phyloP scores from a whole-genome alignment of 2,329 filamentous ascomycete species.

The Diaporthe vexans region DNA sequence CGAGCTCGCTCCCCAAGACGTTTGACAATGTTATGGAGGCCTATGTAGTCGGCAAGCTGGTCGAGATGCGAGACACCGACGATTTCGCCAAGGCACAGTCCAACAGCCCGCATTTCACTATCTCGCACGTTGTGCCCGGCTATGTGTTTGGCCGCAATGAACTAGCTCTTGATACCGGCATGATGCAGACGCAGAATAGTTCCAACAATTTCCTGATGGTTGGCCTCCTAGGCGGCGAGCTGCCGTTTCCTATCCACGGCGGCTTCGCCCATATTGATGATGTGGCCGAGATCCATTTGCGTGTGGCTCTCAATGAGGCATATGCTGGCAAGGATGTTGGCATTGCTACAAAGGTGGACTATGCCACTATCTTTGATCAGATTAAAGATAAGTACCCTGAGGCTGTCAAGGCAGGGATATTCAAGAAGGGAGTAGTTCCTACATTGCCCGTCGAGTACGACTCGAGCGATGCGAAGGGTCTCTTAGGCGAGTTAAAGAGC shows the following conservation, averaged over 20 bases:
- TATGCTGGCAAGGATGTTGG: conserved; percentile 43
- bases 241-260: conserved; percentile 40
- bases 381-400: conserved; percentile 46
- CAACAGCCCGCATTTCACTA: conserved; percentile 45
- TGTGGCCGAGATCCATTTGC: conserved; percentile 45
- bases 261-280: conserved; percentile 46
- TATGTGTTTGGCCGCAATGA: conserved; percentile 49
- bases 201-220: conserved; percentile 48
- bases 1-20: conserved; percentile 40
- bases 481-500: conserved; percentile 29
- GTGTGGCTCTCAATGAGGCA: conserved; percentile 43
- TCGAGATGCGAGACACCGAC: conserved; percentile 45
- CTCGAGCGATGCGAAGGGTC: conserved; percentile 31
- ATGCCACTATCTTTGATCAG: conserved; percentile 42
- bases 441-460: conserved; percentile 36
- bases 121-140: conserved; percentile 48
- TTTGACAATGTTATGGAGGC: conserved; percentile 43
- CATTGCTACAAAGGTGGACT: conserved; percentile 45
- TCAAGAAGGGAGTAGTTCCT: conserved; percentile 44
- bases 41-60: conserved; percentile 45
- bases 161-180: conserved; percentile 44
- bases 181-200: conserved; percentile 47
- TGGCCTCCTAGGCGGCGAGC: conserved; percentile 44
- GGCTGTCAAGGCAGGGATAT: conserved; percentile 45
- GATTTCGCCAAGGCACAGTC: conserved; percentile 43